phyloP scores from a whole-genome alignment of 345 rosid genomes.

The Salix exigua region DNA sequence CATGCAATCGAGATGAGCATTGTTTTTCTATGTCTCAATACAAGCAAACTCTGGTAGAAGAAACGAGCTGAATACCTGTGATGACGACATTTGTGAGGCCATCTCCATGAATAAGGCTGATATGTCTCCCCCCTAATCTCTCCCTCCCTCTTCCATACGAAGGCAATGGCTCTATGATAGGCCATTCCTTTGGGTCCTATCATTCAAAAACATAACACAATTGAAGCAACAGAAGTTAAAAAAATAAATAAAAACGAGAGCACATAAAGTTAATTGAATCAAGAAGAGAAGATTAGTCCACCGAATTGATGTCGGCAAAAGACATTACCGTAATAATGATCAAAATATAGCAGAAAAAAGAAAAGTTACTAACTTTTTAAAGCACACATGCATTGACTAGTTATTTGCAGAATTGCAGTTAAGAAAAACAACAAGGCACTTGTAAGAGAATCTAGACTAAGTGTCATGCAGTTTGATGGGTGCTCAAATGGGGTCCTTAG shows the following conservation, averaged over 20 bases:
- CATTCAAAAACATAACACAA: conserved; percentile 9
- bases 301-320: not conserved
- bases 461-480: not conserved
- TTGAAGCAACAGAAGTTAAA: not conserved
- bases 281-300: not conserved
- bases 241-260: not conserved
- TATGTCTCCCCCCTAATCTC: conserved; percentile 91
- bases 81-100: conserved; percentile 80
- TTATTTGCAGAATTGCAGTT: not conserved
- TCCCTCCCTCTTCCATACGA: conserved; percentile 99
- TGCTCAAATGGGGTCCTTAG: conserved; percentile 15
- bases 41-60: not conserved
- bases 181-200: conserved; percentile 87
- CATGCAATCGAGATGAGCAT: not conserved
- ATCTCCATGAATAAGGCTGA: conserved; percentile 96
- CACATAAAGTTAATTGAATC: not conserved
- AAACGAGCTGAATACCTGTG: conserved; percentile 49
- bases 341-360: not conserved
- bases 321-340: not conserved
- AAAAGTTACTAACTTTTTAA: not conserved
- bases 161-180: conserved; percentile 80
- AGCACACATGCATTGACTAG: not conserved
- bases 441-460: not conserved
- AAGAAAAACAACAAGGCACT: not conserved
- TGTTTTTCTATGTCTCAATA: not conserved